These are phyloP conservation scores for Peniophora sp. DNA, from an alignment of 1,284 basidiomycete species.

Conservation along the genomic window DNA sequence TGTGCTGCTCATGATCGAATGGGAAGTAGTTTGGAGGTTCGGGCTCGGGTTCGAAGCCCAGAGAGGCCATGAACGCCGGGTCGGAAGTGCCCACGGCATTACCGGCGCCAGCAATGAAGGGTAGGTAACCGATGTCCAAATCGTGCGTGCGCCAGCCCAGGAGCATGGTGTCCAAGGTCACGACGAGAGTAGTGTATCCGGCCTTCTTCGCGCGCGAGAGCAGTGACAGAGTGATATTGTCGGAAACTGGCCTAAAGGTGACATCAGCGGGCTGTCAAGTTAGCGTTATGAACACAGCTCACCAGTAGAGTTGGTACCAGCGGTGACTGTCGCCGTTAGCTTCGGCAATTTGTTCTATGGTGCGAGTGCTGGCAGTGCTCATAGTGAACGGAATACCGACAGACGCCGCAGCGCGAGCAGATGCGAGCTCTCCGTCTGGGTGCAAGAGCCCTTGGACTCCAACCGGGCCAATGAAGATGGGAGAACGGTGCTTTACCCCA, in stretches of 20 bases:
- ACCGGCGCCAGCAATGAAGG: constrained; percentile 55
- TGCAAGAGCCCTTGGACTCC: constrained; percentile 70
- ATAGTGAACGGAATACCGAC: constrained; percentile 65
- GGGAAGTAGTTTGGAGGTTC: constrained; percentile 45
- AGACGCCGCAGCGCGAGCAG: constrained; percentile 56
- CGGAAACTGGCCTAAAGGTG: constrained; percentile 43
- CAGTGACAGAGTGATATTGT: constrained; percentile 58
- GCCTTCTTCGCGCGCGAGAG: constrained; percentile 55
- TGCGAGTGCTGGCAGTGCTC: constrained; percentile 62
- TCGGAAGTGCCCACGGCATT: constrained; percentile 54
- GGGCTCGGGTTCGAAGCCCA: constrained; percentile 32
- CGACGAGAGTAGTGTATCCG: constrained; percentile 60
- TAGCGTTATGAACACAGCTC: not conserved
- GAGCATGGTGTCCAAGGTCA: constrained; percentile 61
- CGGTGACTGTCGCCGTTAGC: constrained; percentile 56
- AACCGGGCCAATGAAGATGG: constrained; percentile 66
- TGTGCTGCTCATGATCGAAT: constrained; percentile 39
- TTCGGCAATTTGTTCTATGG: constrained; percentile 66
- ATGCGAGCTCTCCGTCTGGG: constrained; percentile 59
- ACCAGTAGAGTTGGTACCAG: constrained; percentile 83
- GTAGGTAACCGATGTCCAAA: constrained; percentile 48
- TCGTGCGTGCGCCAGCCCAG: constrained; percentile 68
- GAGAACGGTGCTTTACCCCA: constrained; percentile 56
- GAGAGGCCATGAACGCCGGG: constrained; percentile 60
- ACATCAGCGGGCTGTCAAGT: too few species aligned